Percentiles rank a stretch among this genome's conserved stretches.
Conservation (phyloP, 2,329 filamentous ascomycete species). For the Diaporthe helianthi region DNA sequence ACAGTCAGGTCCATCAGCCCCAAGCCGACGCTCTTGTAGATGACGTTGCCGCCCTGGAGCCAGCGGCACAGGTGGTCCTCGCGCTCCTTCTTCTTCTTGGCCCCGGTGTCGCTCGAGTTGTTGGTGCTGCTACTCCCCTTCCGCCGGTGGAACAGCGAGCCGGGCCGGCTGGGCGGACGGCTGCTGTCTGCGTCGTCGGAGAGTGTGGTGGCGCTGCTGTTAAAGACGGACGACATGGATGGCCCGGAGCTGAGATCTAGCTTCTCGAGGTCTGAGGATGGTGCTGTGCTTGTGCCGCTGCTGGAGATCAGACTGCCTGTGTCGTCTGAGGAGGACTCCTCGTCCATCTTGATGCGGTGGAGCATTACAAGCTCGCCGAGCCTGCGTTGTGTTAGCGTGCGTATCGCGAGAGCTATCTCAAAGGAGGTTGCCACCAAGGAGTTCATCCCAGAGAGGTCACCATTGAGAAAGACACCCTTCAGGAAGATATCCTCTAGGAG, state of each 20-base stretch:
- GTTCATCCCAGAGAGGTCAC: too few relatives aligned
- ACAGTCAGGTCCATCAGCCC: slow-evolving; percentile 72
- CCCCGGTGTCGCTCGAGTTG: slow-evolving; percentile 26
- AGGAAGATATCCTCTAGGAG: too few relatives aligned
- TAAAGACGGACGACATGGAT: slow-evolving; percentile 51
- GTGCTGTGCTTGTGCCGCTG: slow-evolving; percentile 39
- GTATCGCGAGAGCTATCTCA: too few relatives aligned
- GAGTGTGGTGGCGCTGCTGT: slow-evolving; percentile 31
- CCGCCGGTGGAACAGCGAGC: slow-evolving; percentile 41
- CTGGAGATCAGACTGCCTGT: slow-evolving; percentile 30
- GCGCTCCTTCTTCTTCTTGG: slow-evolving; percentile 49
- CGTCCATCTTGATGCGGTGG: slow-evolving; percentile 51
- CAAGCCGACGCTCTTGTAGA: slow-evolving; percentile 73
- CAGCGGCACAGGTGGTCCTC: slow-evolving; percentile 61
- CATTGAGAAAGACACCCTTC: too few relatives aligned
- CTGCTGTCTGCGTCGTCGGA: slow-evolving; percentile 26
- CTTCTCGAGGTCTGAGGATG: slow-evolving; percentile 47
- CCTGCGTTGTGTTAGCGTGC: slow-evolving; percentile 43
- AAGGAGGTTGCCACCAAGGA: too few relatives aligned
- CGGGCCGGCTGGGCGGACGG: slow-evolving; percentile 35
- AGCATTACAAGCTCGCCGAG: slow-evolving; percentile 80
- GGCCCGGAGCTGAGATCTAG: slow-evolving; percentile 40
- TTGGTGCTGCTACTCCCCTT: slow-evolving; percentile 36
- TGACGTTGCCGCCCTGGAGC: slow-evolving; percentile 68
- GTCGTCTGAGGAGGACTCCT: slow-evolving; percentile 42